Evolutionary conservation across 2,329 filamentous ascomycete species (phyloP), one percentile per base, ranked within the genome.

Genomic region (Gaeumannomyces tritici): DNA sequence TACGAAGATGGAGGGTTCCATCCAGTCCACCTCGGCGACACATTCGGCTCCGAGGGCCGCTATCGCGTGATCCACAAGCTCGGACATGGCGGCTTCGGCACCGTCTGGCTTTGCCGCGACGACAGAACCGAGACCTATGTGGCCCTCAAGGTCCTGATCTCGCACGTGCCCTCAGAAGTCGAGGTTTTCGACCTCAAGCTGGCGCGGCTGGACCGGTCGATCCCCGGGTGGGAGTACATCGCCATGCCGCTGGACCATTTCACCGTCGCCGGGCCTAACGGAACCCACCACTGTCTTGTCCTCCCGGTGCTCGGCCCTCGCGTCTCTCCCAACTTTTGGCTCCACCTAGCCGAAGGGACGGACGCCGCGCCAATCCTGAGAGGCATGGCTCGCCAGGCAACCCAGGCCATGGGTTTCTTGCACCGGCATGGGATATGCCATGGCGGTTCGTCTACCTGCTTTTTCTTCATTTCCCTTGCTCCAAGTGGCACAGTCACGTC

Each of bases 21-120:
- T 55, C 59, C 59, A 7, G 28, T 61, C 47, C 59, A 61, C 29
- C 24, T 61, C n/a, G 59, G 59, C 7, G 47, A 61, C 47, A 61
- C 6, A 12, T 28, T 61, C 24, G 47, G 59, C 27, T 13, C 35
- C n/a, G 4, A 13, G 9, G 59, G n/a, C 15, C 59, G 59, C n/a
- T 61, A 61, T 21, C 24, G 21, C n/a, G 59, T 61, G 9, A 42
- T 61, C 29, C 47, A 61, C 27, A 61, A 61, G 33, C 59, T 61
- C 33, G 59, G 59, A 5, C 42, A 61, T 11, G 59, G 59, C n/a
- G 59, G 42, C 2, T 61, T 61, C 24, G 42, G 59, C 42, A 69
- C 65, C 3, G 68, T 70, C 24, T 70, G 69, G 69, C 66, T 70
- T 62, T 67, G 64, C 57, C 61, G 59, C 51, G 67, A 68, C 54